Evolutionary conservation across 1,139 yeast species (phyloP).

Genomic region (Wickerhamiella pararugosa): DNA sequence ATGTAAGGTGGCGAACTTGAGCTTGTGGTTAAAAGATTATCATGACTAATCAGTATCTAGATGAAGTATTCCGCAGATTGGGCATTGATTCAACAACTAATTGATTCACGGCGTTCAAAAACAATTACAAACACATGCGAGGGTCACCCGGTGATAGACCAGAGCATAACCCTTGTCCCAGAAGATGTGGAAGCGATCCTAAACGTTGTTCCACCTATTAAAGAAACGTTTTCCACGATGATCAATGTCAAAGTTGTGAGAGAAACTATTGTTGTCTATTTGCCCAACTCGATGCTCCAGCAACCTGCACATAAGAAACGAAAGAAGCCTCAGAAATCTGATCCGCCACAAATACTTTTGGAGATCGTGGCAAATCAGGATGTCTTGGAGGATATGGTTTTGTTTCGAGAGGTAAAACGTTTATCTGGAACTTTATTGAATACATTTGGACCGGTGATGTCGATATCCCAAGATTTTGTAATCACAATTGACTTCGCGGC

Average conservation of each 20-base stretch:
- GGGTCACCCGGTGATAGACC: neutral
- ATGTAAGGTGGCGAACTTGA: too few species aligned
- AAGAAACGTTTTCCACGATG: neutral
- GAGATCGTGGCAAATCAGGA: neutral
- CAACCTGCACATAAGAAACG: neutral
- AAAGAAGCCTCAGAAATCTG: neutral
- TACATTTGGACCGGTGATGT: neutral
- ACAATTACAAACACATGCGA: neutral
- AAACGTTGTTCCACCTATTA: neutral
- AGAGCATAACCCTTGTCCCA: neutral
- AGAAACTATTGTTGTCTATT: neutral
- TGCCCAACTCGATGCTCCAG: neutral
- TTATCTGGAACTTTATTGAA: neutral
- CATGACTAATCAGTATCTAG: too few species aligned
- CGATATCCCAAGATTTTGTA: neutral
- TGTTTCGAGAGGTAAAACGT: neutral
- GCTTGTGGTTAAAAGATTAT: too few species aligned
- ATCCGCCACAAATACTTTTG: too few species aligned
- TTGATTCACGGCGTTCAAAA: neutral
- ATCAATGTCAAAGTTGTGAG: neutral
- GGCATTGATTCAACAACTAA: slow-evolving; percentile 3
- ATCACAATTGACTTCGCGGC: slow-evolving; percentile 1
- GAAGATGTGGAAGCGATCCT: slow-evolving; percentile 3
- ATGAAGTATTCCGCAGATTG: neutral
- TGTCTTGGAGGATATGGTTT: neutral